Evolutionary conservation across 345 rosid genomes (phyloP).

Genomic region (Citrus sp.): DNA sequence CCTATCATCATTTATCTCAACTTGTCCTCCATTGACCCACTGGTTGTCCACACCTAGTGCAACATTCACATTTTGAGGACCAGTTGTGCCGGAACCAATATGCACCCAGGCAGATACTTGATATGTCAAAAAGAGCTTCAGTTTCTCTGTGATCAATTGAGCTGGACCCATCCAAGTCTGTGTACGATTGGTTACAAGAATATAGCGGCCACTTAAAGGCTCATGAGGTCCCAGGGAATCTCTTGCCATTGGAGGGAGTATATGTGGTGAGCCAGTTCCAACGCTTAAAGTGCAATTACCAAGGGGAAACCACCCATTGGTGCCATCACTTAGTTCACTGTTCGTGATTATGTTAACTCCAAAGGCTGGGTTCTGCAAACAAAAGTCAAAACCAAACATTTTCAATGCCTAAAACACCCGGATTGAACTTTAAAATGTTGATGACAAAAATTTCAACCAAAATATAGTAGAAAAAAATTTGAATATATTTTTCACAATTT

Average conservation of each 20-base stretch:
- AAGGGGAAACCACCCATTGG: slow-evolving; percentile 88
- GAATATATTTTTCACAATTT: background rate
- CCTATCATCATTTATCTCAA: slow-evolving; percentile 57
- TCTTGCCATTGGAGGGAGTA: slow-evolving; percentile 83
- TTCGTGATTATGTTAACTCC: slow-evolving; percentile 75
- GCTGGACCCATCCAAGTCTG: slow-evolving; percentile 99
- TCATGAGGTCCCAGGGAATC: slow-evolving; percentile 63
- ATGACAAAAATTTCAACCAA: background rate
- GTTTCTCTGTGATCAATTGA: slow-evolving; percentile 76
- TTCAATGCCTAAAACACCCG: background rate
- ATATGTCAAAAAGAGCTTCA: slow-evolving; percentile 73
- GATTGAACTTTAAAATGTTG: background rate
- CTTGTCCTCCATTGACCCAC: slow-evolving; percentile 96
- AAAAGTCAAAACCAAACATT: slow-evolving; percentile 1
- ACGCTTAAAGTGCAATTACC: slow-evolving; percentile 70
- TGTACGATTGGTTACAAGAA: slow-evolving; percentile 68
- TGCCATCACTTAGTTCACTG: slow-evolving; percentile 56
- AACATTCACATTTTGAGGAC: slow-evolving; percentile 78
- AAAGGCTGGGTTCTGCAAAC: slow-evolving; percentile 58
- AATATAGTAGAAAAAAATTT: background rate
- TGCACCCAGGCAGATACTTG: slow-evolving; percentile 94
- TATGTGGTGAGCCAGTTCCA: slow-evolving; percentile 71
- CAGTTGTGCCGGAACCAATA: slow-evolving; percentile 47
- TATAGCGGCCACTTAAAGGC: slow-evolving; percentile 72
- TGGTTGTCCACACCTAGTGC: slow-evolving; percentile 83